Conservation (phyloP, 2,329 filamentous ascomycete genomes). For the Nothophaeocryptopus gaeumannii region DNA sequence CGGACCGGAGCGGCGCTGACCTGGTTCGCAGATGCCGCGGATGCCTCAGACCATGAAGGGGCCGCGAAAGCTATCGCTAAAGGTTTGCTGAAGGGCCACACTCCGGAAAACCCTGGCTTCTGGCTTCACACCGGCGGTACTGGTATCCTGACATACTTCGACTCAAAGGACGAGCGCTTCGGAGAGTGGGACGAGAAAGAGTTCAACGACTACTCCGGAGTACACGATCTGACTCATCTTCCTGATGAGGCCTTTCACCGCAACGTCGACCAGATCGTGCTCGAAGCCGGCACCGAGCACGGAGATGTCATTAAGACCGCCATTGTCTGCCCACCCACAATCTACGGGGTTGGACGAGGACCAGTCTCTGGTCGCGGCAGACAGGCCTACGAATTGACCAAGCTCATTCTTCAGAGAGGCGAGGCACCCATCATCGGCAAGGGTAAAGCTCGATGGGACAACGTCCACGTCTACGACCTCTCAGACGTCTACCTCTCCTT, state of each 20-base stretch:
- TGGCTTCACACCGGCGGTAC: constrained; percentile 57
- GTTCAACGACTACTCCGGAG: constrained; percentile 60
- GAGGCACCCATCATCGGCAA: constrained; percentile 57
- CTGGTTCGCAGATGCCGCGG: constrained; percentile 39
- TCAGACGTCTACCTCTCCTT: constrained; percentile 55
- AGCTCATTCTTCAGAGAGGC: constrained; percentile 51
- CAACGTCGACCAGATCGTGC: constrained; percentile 66
- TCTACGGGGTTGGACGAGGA: constrained; percentile 48
- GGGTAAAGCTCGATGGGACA: constrained; percentile 54
- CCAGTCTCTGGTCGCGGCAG: constrained; percentile 53
- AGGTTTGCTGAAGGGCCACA: constrained; percentile 50
- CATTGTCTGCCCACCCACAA: constrained; percentile 63
- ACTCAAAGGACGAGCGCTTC: constrained; percentile 45
- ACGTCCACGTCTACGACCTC: constrained; percentile 62
- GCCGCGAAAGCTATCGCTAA: constrained; percentile 51
- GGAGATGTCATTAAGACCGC: constrained; percentile 56
- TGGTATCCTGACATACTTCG: constrained; percentile 54
- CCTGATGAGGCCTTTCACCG: constrained; percentile 62
- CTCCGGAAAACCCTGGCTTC: constrained; percentile 35
- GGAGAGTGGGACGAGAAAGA: constrained; percentile 44
- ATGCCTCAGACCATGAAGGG: constrained; percentile 47
- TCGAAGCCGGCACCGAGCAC: constrained; percentile 47
- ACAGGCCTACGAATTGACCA: constrained; percentile 58
- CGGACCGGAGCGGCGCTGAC: not conserved
- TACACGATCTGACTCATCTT: constrained; percentile 51